These are phyloP conservation scores for Cystobasidium ongulense DNA, from an alignment of 768 basidiomycete species.

Conservation along the genomic window DNA sequence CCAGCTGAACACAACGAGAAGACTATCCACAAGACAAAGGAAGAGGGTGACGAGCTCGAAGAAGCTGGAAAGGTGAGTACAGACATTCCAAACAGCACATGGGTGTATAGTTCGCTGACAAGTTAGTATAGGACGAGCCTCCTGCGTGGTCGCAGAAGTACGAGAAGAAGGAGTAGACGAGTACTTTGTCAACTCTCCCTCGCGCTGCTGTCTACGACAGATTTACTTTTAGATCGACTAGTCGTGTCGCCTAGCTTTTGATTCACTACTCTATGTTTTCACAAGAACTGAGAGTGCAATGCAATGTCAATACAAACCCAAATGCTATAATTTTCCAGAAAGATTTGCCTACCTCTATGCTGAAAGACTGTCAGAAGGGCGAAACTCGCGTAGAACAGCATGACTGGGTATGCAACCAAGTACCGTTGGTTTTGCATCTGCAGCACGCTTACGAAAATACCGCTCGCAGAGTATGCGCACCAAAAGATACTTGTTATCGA, in stretches of 20 bases:
- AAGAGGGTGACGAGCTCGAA: slow-evolving; percentile 46
- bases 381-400: slow-evolving; percentile 56
- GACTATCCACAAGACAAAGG: slow-evolving; percentile 47
- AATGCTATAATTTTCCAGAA: neutral
- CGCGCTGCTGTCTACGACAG: too few relatives aligned
- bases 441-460: slow-evolving; percentile 89
- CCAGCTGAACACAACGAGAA: slow-evolving; percentile 43
- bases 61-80: slow-evolving; percentile 43
- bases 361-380: slow-evolving; percentile 33
- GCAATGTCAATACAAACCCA: neutral
- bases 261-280: neutral
- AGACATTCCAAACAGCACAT: neutral
- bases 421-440: slow-evolving; percentile 91
- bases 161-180: neutral
- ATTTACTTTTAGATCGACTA: neutral
- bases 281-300: slow-evolving; percentile 3
- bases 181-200: too few relatives aligned
- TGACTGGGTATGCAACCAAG: slow-evolving; percentile 92
- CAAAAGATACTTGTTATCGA: slow-evolving; percentile 76
- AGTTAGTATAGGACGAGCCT: slow-evolving; percentile 42
- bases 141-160: slow-evolving; percentile 44
- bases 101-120: neutral
- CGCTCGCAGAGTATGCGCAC: slow-evolving; percentile 94
- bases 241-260: neutral
- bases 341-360: neutral